These are phyloP conservation scores for Acanthamoeba culbertsoni DNA, from an alignment of 208 protist species.

Conservation along the genomic window DNA sequence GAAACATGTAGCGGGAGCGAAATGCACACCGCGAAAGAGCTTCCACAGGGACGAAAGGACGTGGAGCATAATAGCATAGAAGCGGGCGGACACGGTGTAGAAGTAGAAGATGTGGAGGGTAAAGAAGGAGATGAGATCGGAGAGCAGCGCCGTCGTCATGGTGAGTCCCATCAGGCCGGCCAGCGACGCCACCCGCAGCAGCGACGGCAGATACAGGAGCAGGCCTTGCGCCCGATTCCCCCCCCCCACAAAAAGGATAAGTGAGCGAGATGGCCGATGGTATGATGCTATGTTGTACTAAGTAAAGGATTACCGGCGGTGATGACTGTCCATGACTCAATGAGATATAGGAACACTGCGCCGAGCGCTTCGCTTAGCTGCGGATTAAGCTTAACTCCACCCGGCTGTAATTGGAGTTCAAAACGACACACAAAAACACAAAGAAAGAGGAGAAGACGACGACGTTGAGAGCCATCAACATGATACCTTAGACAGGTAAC, in stretches of 20 bases:
- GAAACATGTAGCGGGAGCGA: not conserved
- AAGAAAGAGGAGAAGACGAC: too few relatives aligned
- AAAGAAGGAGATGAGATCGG: not conserved
- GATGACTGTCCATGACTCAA: not conserved
- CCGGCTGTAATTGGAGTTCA: not conserved
- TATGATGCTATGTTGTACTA: not conserved
- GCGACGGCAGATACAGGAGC: not conserved
- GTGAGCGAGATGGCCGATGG: not conserved
- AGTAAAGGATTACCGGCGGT: not conserved
- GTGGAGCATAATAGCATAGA: constrained; percentile 23
- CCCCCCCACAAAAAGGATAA: too few relatives aligned
- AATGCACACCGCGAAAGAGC: not conserved
- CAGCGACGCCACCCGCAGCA: not conserved
- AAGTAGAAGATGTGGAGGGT: constrained; percentile 34
- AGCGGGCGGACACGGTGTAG: constrained; percentile 18
- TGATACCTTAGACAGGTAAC: too few relatives aligned
- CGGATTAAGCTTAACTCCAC: constrained; percentile 3
- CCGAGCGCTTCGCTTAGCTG: not conserved
- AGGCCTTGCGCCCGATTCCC: not conserved
- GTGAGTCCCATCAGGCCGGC: constrained; percentile 7
- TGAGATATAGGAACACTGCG: constrained; percentile 26
- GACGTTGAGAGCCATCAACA: too few relatives aligned
- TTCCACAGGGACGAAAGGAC: constrained; percentile 42
- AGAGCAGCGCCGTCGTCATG: constrained; percentile 1
- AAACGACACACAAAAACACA: not conserved